Evolutionary conservation across 1,284 basidiomycete species (phyloP).

Genomic region (Pyrrhoderma lamaoense): DNA sequence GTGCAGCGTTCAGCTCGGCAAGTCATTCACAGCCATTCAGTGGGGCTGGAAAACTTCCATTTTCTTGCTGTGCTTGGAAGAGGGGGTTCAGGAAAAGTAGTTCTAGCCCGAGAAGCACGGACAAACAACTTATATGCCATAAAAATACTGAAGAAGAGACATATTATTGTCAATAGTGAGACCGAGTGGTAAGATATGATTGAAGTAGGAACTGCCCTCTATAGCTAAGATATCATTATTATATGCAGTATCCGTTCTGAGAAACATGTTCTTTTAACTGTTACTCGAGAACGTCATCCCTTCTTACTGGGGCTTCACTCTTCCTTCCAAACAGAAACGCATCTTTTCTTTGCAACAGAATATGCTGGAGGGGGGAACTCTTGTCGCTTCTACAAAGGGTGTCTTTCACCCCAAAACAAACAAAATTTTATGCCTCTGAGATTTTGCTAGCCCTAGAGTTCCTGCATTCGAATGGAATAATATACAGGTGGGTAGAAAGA

Average conservation of each 20-base stretch:
- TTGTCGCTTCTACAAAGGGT: constrained; percentile 80
- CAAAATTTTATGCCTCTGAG: constrained; percentile 98
- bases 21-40: constrained; percentile 63
- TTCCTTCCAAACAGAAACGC: constrained; percentile 99
- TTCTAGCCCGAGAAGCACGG: constrained; percentile 98
- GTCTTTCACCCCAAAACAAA: constrained; percentile 75
- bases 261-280: constrained; percentile 96
- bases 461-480: constrained; percentile 97
- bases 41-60: constrained; percentile 98
- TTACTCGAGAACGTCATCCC: constrained; percentile 93
- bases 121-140: constrained; percentile 91
- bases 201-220: constrained; percentile 14
- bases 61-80: constrained; percentile 98
- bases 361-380: constrained; percentile 74
- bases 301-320: constrained; percentile 97
- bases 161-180: constrained; percentile 99
- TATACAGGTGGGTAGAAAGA: constrained; percentile 55
- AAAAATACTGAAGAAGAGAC: constrained; percentile 99
- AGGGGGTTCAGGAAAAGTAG: constrained; percentile 99
- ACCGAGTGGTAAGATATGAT: constrained; percentile 76
- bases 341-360: constrained; percentile 83
- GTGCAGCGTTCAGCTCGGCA: constrained; percentile 26
- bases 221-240: constrained; percentile 6
- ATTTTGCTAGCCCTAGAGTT: constrained; percentile 95
- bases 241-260: constrained; percentile 89